Conservation (phyloP, 768 basidiomycete species). For the Leccinum pellstonianum region DNA sequence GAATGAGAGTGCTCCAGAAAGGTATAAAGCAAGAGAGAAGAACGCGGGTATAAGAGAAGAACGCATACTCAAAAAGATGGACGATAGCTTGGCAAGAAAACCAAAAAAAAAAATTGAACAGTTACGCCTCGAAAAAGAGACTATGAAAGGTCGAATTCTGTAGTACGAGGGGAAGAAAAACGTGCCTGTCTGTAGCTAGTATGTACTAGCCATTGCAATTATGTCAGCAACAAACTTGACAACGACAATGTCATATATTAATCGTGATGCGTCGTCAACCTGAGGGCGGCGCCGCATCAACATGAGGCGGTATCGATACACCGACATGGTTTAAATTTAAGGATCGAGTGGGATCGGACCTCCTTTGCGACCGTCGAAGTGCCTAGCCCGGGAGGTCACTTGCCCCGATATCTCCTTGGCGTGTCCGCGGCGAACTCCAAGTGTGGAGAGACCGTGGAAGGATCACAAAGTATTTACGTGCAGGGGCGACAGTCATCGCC, state of each 20-base stretch:
- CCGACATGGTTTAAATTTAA: not conserved
- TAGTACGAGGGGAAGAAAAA: not conserved
- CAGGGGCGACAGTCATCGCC: not conserved
- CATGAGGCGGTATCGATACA: not conserved
- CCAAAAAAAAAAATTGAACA: too few species aligned
- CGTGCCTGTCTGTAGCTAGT: not conserved
- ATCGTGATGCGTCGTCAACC: not conserved
- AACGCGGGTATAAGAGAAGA: too few species aligned
- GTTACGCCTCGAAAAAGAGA: constrained; percentile 9
- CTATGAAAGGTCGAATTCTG: constrained; percentile 10
- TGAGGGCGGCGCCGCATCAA: too few species aligned
- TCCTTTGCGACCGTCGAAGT: not conserved
- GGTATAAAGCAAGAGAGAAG: too few species aligned
- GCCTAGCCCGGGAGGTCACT: not conserved
- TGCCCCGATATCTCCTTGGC: not conserved
- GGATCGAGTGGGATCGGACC: not conserved
- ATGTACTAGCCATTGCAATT: constrained; percentile 1
- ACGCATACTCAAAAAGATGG: too few species aligned
- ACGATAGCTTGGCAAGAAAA: too few species aligned
- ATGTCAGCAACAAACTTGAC: constrained; percentile 23
- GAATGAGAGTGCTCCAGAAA: too few species aligned
- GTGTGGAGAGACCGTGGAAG: too few species aligned
- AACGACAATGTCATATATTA: not conserved
- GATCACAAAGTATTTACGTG: too few species aligned
- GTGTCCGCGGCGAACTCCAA: not conserved